Evolutionary conservation across 2,329 filamentous ascomycete species (phyloP), one percentile per base, ranked within the genome.

Genomic region (Pseudogymnoascus sp.): DNA sequence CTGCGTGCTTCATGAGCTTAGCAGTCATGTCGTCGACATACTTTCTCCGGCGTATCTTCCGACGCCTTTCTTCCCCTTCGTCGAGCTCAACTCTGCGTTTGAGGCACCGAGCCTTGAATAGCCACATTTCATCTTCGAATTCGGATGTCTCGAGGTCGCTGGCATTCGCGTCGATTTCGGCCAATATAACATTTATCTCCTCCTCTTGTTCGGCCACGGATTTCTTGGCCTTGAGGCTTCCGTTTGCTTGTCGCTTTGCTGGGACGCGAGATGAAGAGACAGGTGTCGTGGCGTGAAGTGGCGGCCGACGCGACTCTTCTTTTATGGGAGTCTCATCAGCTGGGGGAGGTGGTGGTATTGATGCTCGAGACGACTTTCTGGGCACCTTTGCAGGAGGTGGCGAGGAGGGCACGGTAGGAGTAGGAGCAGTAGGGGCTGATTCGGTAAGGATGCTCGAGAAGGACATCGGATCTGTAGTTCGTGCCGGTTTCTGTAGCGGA

Each of bases 371-470:
- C 35, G 66, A 36, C 62, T 72, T 73, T 61, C 70, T 67, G 21
- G 68, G 64, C 19, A 28, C 21, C 44, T 73, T 73, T 17, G 65
- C 61, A 19, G 70, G 71, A 19, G 77, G 71, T 2, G 78, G 78
- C 33, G 80, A 79, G 47, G 78, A 79, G 11, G 77, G 73, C 68
- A 78, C 82, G 9, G 47, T 8, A 17, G 47, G 47, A 13, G 26
- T 57, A 31, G 47, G 47, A 7, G 82, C 80, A 81, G 78, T 40
- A 84, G 89, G 86, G 63, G 91, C 87, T 63, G 89, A 83, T 68
- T 85, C 92, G 3, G 91, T 93, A 47, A 97, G 87, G 65, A 97
- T 96, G 74, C 93, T 97, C 68, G 91, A 95, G 72, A 97, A 95
- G 4, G 93, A 95, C 93, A 97, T 97, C 62, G 93, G 89, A 74